A percentile compares a stretch with the other conserved stretches of the same genome.
These are phyloP conservation scores for Trichoderma atrobrunneum DNA, from an alignment of 2,329 filamentous ascomycete species.

Conservation along the genomic window DNA sequence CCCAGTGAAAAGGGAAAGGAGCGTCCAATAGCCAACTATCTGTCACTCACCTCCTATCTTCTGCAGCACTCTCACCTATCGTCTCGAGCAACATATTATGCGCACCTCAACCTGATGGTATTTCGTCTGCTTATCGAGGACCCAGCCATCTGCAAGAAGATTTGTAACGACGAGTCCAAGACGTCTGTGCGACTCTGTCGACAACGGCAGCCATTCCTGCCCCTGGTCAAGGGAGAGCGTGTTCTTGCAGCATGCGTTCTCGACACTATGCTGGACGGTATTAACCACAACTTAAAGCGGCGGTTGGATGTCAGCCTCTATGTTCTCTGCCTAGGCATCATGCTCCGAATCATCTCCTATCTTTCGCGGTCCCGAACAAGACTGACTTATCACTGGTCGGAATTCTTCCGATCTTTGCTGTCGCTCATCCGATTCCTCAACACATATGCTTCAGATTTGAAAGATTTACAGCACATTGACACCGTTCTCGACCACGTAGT, in stretches of 20 bases:
- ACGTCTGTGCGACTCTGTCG: constrained; percentile 78
- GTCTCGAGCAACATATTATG: constrained; percentile 72
- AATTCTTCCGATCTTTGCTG: constrained; percentile 86
- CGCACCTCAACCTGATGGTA: constrained; percentile 79
- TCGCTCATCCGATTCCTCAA: constrained; percentile 87
- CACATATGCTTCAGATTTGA: constrained; percentile 78
- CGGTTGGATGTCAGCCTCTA: constrained; percentile 84
- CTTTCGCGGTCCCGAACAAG: constrained; percentile 79
- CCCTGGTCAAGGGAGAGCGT: constrained; percentile 68
- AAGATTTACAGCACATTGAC: constrained; percentile 64
- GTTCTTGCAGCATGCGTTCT: constrained; percentile 73
- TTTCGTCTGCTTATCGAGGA: constrained; percentile 87
- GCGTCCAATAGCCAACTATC: constrained; percentile 73
- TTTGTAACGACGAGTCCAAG: constrained; percentile 78
- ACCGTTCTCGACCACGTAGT: constrained; percentile 74
- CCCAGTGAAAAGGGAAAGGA: constrained; percentile 63
- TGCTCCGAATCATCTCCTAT: constrained; percentile 79
- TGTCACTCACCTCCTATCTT: constrained; percentile 89
- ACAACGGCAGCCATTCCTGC: constrained; percentile 82
- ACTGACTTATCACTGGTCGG: constrained; percentile 88
- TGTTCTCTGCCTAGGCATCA: constrained; percentile 74
- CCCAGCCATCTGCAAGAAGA: constrained; percentile 71
- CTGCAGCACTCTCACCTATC: constrained; percentile 91
- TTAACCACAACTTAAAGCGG: constrained; percentile 89
- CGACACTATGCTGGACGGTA: constrained; percentile 83